These are phyloP conservation scores for Triangularia setosa DNA, from an alignment of 2,329 filamentous ascomycete species.

Conservation along the genomic window DNA sequence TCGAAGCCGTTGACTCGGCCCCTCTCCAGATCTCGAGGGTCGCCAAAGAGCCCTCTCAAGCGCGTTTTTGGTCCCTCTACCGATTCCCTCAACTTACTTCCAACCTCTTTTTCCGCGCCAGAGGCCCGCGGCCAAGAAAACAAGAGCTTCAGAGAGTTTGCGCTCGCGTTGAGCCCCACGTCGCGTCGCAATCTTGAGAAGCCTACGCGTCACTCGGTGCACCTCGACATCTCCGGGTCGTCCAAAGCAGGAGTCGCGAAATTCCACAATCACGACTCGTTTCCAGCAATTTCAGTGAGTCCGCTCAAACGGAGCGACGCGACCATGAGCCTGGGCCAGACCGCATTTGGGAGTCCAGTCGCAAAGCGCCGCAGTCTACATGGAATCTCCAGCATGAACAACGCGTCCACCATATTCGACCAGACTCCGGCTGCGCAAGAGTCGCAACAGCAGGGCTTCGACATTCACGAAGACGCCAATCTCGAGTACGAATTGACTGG, in stretches of 20 bases:
- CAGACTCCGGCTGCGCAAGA: slow-evolving; percentile 34
- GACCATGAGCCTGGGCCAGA: slow-evolving; percentile 80
- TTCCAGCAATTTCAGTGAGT: slow-evolving; percentile 62
- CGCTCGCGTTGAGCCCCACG: slow-evolving; percentile 37
- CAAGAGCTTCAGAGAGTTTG: slow-evolving; percentile 28
- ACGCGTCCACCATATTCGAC: slow-evolving; percentile 74
- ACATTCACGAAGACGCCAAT: slow-evolving; percentile 39
- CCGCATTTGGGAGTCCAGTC: slow-evolving; percentile 75
- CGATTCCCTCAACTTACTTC: slow-evolving; percentile 66
- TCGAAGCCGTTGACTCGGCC: slow-evolving; percentile 55
- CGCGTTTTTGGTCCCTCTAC: slow-evolving; percentile 67
- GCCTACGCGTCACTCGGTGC: slow-evolving; percentile 50
- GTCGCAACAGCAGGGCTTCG: slow-evolving; percentile 42
- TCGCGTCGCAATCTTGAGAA: slow-evolving; percentile 47
- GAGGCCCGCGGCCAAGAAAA: slow-evolving; percentile 43
- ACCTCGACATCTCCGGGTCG: slow-evolving; percentile 53
- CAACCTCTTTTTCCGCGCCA: slow-evolving; percentile 44
- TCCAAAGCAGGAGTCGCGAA: slow-evolving; percentile 49
- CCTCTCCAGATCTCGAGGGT: slow-evolving; percentile 61
- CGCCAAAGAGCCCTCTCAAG: slow-evolving; percentile 77
- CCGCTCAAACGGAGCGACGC: slow-evolving; percentile 90
- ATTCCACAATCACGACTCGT: slow-evolving; percentile 45
- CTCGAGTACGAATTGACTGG: slow-evolving; percentile 53
- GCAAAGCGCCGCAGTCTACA: slow-evolving; percentile 89
- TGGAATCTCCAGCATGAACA: slow-evolving; percentile 60